Percentiles rank a stretch among this genome's conserved stretches.
phyloP scores from a whole-genome alignment of 2,329 filamentous ascomycete genomes.

The Orbilia javanica region DNA sequence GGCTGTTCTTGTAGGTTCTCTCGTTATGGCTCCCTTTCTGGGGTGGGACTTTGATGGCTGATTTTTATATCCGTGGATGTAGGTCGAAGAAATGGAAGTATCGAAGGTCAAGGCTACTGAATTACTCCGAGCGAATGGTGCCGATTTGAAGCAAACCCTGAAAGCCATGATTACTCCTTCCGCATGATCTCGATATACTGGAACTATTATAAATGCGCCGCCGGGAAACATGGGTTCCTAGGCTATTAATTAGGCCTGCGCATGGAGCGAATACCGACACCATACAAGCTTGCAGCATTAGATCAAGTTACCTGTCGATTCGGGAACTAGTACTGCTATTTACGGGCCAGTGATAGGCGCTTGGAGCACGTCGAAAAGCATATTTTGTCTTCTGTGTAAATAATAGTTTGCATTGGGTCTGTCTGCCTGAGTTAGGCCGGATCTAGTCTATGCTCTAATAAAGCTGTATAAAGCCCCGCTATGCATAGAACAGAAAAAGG shows the following conservation, averaged over 20 bases:
- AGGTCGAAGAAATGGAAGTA: slow-evolving; percentile 78
- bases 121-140: slow-evolving; percentile 78
- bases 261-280: not conserved
- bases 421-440: not conserved
- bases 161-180: slow-evolving; percentile 69
- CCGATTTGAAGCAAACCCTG: slow-evolving; percentile 77
- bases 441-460: slow-evolving; percentile 50
- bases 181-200: slow-evolving; percentile 20
- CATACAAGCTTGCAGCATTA: not conserved
- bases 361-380: too few species aligned
- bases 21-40: slow-evolving; percentile 1
- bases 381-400: slow-evolving; percentile 5
- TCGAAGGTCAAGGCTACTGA: slow-evolving; percentile 80
- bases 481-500: slow-evolving; percentile 39
- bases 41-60: not conserved
- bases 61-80: slow-evolving; percentile 49
- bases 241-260: too few species aligned
- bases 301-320: not conserved
- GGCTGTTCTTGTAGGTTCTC: slow-evolving; percentile 71
- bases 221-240: not conserved
- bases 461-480: slow-evolving; percentile 46
- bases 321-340: not conserved
- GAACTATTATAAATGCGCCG: not conserved
- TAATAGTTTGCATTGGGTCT: slow-evolving; percentile 27
- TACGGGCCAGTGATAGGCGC: not conserved